Conservation (phyloP, 305 asterid genomes). For the Fraxinus baroniana region DNA sequence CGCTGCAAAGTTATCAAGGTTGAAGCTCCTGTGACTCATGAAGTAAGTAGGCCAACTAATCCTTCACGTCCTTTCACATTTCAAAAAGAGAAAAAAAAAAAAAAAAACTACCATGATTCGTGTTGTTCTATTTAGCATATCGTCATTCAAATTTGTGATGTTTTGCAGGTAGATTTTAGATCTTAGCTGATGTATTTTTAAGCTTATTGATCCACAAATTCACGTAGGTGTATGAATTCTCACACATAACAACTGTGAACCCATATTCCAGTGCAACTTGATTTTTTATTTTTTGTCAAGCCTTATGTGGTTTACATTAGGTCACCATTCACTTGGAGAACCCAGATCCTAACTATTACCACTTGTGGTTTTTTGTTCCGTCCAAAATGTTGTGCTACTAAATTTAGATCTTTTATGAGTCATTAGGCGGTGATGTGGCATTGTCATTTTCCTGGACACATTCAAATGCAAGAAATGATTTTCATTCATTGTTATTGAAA, state of each 20-base stretch:
- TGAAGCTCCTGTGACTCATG: slow-evolving; percentile 64
- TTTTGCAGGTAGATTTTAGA: neutral
- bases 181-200: neutral
- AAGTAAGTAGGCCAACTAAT: slow-evolving; percentile 41
- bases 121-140: neutral
- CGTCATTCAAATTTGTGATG: neutral
- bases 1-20: slow-evolving; percentile 61
- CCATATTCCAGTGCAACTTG: neutral
- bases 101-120: too few relatives aligned
- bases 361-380: neutral
- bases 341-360: neutral
- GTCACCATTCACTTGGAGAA: neutral
- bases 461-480: neutral
- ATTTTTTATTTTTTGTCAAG: neutral
- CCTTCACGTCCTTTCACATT: neutral
- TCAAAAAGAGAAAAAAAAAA: neutral
- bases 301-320: neutral
- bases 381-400: neutral
- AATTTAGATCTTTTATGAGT: neutral
- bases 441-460: neutral
- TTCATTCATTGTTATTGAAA: neutral
- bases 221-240: neutral
- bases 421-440: neutral
- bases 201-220: neutral
- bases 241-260: neutral